Conservation (phyloP, 1,284 basidiomycete genomes). For the Melampsora americana region DNA sequence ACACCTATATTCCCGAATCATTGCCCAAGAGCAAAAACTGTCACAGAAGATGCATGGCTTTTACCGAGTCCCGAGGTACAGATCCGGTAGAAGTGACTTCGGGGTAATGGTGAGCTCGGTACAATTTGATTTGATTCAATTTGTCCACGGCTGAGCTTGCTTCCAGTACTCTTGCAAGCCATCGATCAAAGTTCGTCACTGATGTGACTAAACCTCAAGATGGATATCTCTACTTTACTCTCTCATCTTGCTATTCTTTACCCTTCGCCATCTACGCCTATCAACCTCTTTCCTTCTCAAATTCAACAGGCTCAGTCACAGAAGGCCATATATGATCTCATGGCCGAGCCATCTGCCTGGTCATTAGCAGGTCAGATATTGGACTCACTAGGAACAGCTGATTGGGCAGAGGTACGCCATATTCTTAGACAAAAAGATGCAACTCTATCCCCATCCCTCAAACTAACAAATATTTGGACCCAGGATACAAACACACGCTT, state of each 20-base stretch:
- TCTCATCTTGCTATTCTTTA: slow-evolving; percentile 18
- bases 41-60: too few species aligned
- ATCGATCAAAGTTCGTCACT: too few species aligned
- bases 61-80: too few species aligned
- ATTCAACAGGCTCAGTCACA: slow-evolving; percentile 26
- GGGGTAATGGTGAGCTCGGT: too few species aligned
- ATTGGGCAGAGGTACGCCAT: slow-evolving; percentile 16
- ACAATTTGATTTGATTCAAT: too few species aligned
- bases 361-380: slow-evolving; percentile 32
- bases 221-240: slow-evolving; percentile 14
- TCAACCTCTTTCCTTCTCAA: slow-evolving; percentile 15
- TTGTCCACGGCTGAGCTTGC: too few species aligned
- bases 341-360: slow-evolving; percentile 31
- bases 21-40: too few species aligned
- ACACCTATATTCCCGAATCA: too few species aligned
- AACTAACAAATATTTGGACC: background rate
- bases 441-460: background rate
- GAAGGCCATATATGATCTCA: slow-evolving; percentile 32
- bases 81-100: too few species aligned
- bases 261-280: slow-evolving; percentile 14
- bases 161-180: too few species aligned
- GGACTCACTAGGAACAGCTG: slow-evolving; percentile 16
- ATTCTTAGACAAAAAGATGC: background rate
- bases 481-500: slow-evolving; percentile 48
- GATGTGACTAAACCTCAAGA: background rate